A percentile compares a stretch with the other conserved stretches of the same genome.
These are phyloP conservation scores for Tricholoma hemisulphureum DNA, from an alignment of 768 basidiomycete genomes.

Conservation along the genomic window DNA sequence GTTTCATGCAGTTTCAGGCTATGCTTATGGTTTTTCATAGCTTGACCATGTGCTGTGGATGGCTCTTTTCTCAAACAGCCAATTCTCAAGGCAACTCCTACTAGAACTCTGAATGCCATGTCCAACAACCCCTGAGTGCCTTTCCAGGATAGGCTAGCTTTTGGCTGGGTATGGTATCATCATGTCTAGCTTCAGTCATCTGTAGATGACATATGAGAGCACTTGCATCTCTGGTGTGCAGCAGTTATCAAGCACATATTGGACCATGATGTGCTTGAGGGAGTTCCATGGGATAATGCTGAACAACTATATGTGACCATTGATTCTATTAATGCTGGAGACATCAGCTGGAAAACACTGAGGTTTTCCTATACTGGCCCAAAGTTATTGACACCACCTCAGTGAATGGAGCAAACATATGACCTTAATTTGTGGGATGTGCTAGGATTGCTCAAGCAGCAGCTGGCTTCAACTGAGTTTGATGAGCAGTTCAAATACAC, in stretches of 20 bases:
- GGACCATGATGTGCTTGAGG: neutral
- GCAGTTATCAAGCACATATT: neutral
- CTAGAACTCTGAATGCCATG: neutral
- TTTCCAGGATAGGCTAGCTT: conserved; percentile 5
- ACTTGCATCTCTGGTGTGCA: conserved; percentile 8
- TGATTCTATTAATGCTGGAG: conserved; percentile 20
- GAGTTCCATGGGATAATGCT: conserved; percentile 17
- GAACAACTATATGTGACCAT: conserved; percentile 25
- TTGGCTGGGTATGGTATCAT: conserved; percentile 7
- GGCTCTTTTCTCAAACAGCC: conserved; percentile 1
- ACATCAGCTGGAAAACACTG: conserved; percentile 20
- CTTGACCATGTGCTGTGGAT: conserved; percentile 9
- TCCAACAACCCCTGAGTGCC: conserved; percentile 5
- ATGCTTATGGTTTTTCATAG: conserved; percentile 4
- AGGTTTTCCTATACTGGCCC: conserved; percentile 22
- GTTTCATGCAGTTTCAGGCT: neutral
- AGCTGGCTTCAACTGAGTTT: conserved; percentile 11
- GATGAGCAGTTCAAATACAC: conserved; percentile 7
- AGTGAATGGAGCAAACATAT: conserved; percentile 5
- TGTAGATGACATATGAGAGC: neutral
- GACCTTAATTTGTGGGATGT: neutral
- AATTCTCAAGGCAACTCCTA: neutral
- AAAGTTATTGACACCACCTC: conserved; percentile 1
- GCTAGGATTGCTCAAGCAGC: conserved; percentile 5
- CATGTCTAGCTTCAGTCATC: conserved; percentile 8